Conservation (phyloP, 768 basidiomycete genomes). For the Erythrobasidium yunnanense region DNA sequence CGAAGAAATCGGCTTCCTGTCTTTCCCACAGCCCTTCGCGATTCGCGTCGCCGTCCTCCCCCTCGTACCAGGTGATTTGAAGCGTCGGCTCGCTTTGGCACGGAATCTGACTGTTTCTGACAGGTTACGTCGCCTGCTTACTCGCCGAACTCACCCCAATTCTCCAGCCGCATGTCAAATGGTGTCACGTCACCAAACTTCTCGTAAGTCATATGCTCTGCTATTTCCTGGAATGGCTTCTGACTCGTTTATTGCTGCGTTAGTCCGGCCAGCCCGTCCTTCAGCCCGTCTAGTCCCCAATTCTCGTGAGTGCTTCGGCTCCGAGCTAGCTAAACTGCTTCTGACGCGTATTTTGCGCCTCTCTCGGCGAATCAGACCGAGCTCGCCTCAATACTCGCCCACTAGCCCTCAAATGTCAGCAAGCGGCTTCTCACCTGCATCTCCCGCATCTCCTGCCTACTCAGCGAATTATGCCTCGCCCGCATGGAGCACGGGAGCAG, state of each 20-base stretch:
- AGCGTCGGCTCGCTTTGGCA: constrained; percentile 42
- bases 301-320: too few species aligned
- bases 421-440: too few species aligned
- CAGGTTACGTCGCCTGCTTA: constrained; percentile 14
- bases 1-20: too few species aligned
- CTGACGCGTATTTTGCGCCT: too few species aligned
- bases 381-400: constrained; percentile 49
- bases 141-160: constrained; percentile 48
- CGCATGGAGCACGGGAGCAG: too few species aligned
- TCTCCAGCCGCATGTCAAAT: constrained; percentile 65
- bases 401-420: constrained; percentile 27
- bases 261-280: constrained; percentile 79
- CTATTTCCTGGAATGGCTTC: too few species aligned
- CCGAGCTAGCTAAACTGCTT: too few species aligned
- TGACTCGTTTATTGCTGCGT: constrained; percentile 51
- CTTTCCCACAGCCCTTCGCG: too few species aligned
- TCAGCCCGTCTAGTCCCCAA: constrained; percentile 49
- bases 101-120: constrained; percentile 37
- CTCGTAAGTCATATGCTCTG: neutral
- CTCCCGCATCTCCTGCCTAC: too few species aligned
- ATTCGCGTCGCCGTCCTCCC: constrained; percentile 9
- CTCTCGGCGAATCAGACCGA: too few species aligned
- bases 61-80: neutral
- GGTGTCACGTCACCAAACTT: constrained; percentile 19
- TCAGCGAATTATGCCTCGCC: too few species aligned